Evolutionary conservation across 139 green algal genomes (phyloP), one percentile per base, ranked within the genome.

Genomic region (Closterium sp.): DNA sequence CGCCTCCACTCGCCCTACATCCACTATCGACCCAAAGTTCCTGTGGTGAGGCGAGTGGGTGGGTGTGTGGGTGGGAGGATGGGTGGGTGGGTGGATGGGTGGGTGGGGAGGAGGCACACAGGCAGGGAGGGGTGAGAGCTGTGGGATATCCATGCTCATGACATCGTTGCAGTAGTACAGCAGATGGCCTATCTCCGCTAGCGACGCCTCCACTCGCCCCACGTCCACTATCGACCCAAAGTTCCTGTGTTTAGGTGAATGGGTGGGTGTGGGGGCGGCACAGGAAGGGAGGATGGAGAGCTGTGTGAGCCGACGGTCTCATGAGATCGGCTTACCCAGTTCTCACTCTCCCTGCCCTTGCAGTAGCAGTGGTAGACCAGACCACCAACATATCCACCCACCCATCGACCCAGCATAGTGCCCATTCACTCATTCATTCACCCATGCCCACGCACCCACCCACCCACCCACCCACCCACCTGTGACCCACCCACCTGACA

Each of bases 141-240:
- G 28, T 17, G 31, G 42, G 13, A 89, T 89, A 28, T 86, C 90
- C 4, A 91, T 28, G 31, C 19, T 87, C 11, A 98, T 95, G 30
- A 99, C 96, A 94, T 99, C 98, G 86, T 97, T 98, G 94, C 95
- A 97, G 95, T 99, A 99, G 22, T 96, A 97, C 17, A 99, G 89
- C 89, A 99, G 93, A 93, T 99, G 98, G 93, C 98, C 97, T 19
- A 98, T 95, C 93, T 99, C 98, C 2, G 97, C 97, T 32, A 99
- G 93, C 62, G 96, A 95, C 0, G 94, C 96, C 89, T 99, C 97
- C 22, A 99, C 91, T 9, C 91, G 4, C 21, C 87, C 91, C 34
- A 92, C 19, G 10, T 31, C 27, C 79, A 31, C 24, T 13, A 30
- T 89, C 31, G 38, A 89, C 24, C 11, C 88, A 34, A 34, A 85